Percentiles rank a stretch among this genome's conserved stretches.
These are phyloP conservation scores for Pugionium dolabratum DNA, from an alignment of 345 rosid genomes.

Conservation along the genomic window DNA sequence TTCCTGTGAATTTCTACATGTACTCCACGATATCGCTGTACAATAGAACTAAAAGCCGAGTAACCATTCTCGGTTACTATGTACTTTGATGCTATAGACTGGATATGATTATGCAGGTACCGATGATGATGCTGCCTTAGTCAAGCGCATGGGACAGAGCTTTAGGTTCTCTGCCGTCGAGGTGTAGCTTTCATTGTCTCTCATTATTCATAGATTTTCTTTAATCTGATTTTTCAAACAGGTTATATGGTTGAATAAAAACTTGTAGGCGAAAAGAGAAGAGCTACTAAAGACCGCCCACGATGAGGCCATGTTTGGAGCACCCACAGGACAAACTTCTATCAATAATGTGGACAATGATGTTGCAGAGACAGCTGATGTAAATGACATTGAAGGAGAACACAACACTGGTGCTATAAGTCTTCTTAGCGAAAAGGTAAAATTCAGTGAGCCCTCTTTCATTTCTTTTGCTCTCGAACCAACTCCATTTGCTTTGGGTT, in stretches of 20 bases:
- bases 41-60: background rate
- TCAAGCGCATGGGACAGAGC: conserved; percentile 86
- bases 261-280: conserved; percentile 69
- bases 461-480: background rate
- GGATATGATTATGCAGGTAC: conserved; percentile 51
- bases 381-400: conserved; percentile 43
- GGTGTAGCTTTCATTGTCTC: conserved; percentile 39
- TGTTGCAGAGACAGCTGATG: conserved; percentile 43
- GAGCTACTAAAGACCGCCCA: conserved; percentile 73
- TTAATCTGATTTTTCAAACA: background rate
- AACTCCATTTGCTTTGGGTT: background rate
- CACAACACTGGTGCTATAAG: conserved; percentile 38
- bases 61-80: background rate
- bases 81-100: conserved; percentile 10
- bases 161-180: conserved; percentile 81
- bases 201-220: background rate
- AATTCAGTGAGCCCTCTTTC: background rate
- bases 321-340: conserved; percentile 37
- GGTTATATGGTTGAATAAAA: conserved; percentile 13
- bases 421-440: conserved; percentile 82
- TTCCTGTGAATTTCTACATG: background rate
- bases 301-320: conserved; percentile 96
- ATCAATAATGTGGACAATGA: conserved; percentile 34
- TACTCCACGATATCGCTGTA: conserved; percentile 5
- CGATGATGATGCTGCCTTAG: conserved; percentile 76